Evolutionary conservation across 495 filamentous ascomycete genomes (phyloP).

Genomic region (Penicillium subrubescens): DNA sequence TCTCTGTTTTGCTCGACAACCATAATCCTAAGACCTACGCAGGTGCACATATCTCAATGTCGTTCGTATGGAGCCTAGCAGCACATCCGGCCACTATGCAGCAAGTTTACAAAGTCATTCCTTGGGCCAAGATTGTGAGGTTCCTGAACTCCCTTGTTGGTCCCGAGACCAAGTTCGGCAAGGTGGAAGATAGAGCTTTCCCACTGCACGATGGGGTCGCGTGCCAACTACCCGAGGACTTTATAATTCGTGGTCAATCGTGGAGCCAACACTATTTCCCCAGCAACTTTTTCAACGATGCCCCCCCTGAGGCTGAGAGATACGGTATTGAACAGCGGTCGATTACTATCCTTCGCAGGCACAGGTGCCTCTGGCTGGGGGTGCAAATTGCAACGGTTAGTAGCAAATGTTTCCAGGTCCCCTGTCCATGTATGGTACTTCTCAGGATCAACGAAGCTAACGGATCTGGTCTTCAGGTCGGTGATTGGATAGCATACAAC

Average conservation of each 20-base stretch:
- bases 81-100: conserved; percentile 54
- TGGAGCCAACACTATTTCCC: conserved; percentile 75
- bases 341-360: conserved; percentile 61
- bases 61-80: conserved; percentile 65
- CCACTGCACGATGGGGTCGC: conserved; percentile 54
- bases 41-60: conserved; percentile 66
- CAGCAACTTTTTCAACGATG: conserved; percentile 65
- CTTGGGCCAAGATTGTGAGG: conserved; percentile 64
- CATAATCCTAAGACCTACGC: conserved; percentile 69
- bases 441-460: not conserved
- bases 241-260: conserved; percentile 35
- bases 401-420: not conserved
- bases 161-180: conserved; percentile 41
- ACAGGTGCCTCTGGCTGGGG: conserved; percentile 74
- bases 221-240: conserved; percentile 77
- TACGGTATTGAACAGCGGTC: conserved; percentile 69
- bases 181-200: conserved; percentile 54
- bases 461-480: conserved; percentile 26
- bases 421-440: not conserved
- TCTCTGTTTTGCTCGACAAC: conserved; percentile 56
- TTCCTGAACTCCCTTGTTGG: conserved; percentile 67
- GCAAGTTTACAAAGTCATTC: conserved; percentile 57
- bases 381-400: conserved; percentile 57
- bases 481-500: too few species aligned
- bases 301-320: conserved; percentile 74